Conservation (phyloP, 805 yeast genomes). For the Kodamaea kakaduensis region DNA sequence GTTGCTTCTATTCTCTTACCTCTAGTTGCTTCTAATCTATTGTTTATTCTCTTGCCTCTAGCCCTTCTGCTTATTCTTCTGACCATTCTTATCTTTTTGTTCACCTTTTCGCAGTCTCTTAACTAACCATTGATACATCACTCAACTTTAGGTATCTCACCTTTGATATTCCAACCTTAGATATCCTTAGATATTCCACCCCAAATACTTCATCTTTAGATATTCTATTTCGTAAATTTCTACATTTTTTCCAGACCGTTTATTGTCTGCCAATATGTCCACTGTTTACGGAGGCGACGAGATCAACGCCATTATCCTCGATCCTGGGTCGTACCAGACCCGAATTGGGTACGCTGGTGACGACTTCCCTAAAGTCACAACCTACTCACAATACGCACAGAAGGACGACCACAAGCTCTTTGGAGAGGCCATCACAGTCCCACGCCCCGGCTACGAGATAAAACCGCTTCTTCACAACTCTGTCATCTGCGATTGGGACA, state of each 20-base stretch:
- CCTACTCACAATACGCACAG: slow-evolving; percentile 69
- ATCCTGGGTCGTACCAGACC: slow-evolving; percentile 83
- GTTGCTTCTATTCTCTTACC: not conserved
- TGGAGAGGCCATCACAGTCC: slow-evolving; percentile 45
- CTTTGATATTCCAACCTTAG: too few species aligned
- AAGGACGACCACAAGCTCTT: slow-evolving; percentile 24
- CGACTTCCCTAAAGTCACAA: slow-evolving; percentile 72
- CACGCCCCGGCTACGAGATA: slow-evolving; percentile 49
- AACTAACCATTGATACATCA: too few species aligned
- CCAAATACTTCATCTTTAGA: too few species aligned
- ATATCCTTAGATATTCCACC: too few species aligned
- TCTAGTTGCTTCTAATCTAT: not conserved
- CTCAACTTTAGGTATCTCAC: too few species aligned
- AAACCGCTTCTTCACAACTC: slow-evolving; percentile 59
- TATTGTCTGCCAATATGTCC: slow-evolving; percentile 14
- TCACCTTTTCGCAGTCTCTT: too few species aligned
- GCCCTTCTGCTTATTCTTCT: not conserved
- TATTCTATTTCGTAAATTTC: too few species aligned
- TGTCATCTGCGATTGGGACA: slow-evolving; percentile 79
- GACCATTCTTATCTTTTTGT: too few species aligned
- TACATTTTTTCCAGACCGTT: too few species aligned
- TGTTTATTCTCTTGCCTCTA: not conserved
- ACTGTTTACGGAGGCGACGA: slow-evolving; percentile 58
- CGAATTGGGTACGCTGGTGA: slow-evolving; percentile 92
- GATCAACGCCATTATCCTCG: slow-evolving; percentile 84